Percentiles rank a stretch among this genome's conserved stretches.
phyloP scores from a whole-genome alignment of 2,329 filamentous ascomycete genomes.

The Mycosphaerella sp. region DNA sequence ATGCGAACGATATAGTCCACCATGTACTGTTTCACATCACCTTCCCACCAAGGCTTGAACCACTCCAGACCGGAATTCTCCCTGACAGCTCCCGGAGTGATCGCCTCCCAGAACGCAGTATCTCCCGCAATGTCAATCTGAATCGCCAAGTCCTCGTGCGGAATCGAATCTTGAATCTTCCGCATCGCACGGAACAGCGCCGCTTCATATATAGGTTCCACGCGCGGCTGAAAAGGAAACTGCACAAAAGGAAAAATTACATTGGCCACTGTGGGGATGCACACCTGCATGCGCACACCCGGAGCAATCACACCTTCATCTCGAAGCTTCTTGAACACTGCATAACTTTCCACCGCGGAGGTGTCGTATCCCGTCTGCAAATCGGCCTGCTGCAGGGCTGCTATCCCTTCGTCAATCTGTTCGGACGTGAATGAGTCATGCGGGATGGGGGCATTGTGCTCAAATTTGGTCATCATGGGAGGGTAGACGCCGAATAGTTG shows the following conservation, averaged over 20 bases:
- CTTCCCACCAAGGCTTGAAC: conserved; percentile 33
- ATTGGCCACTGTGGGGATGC: conserved; percentile 29
- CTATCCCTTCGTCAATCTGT: conserved; percentile 21
- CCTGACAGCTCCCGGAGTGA: conserved; percentile 11
- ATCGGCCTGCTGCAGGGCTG: conserved; percentile 13
- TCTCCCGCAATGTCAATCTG: conserved; percentile 35
- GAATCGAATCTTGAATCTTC: conserved; percentile 31
- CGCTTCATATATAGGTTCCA: conserved; percentile 34
- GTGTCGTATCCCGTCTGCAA: conserved; percentile 32
- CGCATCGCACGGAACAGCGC: conserved; percentile 29
- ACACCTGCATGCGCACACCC: conserved; percentile 33
- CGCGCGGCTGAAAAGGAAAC: conserved; percentile 23
- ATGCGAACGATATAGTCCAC: conserved; percentile 32
- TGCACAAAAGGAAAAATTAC: conserved; percentile 27
- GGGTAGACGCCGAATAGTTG: conserved; percentile 28
- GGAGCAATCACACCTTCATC: conserved; percentile 29
- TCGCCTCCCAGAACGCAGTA: conserved; percentile 32
- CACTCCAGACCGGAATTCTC: conserved; percentile 18
- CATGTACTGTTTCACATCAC: conserved; percentile 32
- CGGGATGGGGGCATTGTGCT: conserved; percentile 20
- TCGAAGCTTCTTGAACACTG: conserved; percentile 28
- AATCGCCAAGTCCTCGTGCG: conserved; percentile 33
- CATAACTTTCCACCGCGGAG: conserved; percentile 33
- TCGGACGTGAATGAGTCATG: conserved; percentile 18
- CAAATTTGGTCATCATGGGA: conserved; percentile 22